Base-by-base conservation (phyloP, 106 monocot species). In the Narthecium ossifragum region DNA sequence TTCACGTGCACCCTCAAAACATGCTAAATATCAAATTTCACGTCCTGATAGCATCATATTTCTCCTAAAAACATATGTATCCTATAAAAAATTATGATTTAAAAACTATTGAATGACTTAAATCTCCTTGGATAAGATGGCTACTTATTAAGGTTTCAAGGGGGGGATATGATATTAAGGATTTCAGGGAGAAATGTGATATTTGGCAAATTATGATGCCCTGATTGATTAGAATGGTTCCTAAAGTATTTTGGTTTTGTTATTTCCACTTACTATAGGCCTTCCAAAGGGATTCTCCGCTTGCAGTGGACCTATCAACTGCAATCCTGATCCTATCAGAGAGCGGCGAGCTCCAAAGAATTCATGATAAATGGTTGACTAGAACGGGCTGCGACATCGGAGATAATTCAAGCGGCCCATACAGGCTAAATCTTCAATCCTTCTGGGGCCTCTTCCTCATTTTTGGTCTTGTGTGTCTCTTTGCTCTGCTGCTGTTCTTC, bases 331-430 rank as follows among this genome's bases (percentile, higher is more conserved):
- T n/a, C 20, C 55, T 66, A 24, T 65, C 65, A 6, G 65, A 65
- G 51, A 65, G 53, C 53, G 65, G 65, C 3, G 53, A 65, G 24
- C 54, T 66, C 20, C 66, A 66, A 6, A 66, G 29, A 29, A 66
- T 66, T 25, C 66, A 55, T 13, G 66, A 66, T 28, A 66, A 66
- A 34, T 66, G 66, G 66, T 15, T 66, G 53, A 40, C 39, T 18
- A 38, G 28, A 6, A 66, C 1, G 5, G 39, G 1, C 5, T 66
- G 66, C 21, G 17, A 27, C 2, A 1, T 1, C 1, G 5, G 28
- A 30, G 24, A 20, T 10, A 18, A 41, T 27, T 24, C 31, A 11
- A 21, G 51, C 4, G 53, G 37, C 2, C 55, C 66, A 4, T 21
- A 66, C 2, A 8, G 26, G 17, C 66, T 54, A 6, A 24, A 29